Percentiles rank a stretch among this genome's conserved stretches.
Conservation (phyloP, 1,139 yeast genomes). For the Protomyces lactucae-debilis region DNA sequence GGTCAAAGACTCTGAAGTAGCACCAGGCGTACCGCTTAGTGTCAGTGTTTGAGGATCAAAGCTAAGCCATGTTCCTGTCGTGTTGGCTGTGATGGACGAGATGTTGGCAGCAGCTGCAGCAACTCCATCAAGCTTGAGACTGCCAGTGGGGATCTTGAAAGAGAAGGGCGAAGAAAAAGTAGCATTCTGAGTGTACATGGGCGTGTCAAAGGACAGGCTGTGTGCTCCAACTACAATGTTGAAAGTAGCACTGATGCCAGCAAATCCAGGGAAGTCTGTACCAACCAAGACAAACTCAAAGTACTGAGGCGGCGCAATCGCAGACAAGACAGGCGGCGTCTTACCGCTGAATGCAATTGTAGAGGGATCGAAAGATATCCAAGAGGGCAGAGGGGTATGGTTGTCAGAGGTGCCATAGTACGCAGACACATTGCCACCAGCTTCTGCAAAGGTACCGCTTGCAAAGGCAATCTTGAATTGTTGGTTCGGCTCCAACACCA, state of each 20-base stretch:
- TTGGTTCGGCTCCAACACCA: constrained; percentile 68
- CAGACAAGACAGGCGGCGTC: constrained; percentile 79
- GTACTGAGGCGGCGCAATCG: constrained; percentile 76
- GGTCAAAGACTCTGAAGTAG: constrained; percentile 45
- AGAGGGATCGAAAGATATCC: constrained; percentile 67
- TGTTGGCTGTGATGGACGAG: constrained; percentile 43
- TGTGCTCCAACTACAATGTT: constrained; percentile 82
- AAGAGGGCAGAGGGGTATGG: constrained; percentile 82
- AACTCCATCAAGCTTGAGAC: constrained; percentile 57
- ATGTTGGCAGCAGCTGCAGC: constrained; percentile 51
- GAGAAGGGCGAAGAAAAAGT: constrained; percentile 55
- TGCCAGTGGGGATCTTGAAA: constrained; percentile 55
- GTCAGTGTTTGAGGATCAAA: constrained; percentile 61
- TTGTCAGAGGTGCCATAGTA: constrained; percentile 79
- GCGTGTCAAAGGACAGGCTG: constrained; percentile 59
- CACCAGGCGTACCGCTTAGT: constrained; percentile 51
- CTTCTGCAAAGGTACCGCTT: constrained; percentile 51
- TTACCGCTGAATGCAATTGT: constrained; percentile 71
- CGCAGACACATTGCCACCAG: constrained; percentile 47
- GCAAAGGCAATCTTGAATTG: constrained; percentile 61
- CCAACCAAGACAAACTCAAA: constrained; percentile 75
- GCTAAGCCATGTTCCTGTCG: constrained; percentile 55
- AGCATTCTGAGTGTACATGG: constrained; percentile 51
- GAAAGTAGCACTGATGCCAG: constrained; percentile 69
- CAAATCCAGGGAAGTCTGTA: constrained; percentile 67